These are phyloP conservation scores for Hydnomerulius pinastri DNA, from an alignment of 768 basidiomycete genomes.

Conservation along the genomic window DNA sequence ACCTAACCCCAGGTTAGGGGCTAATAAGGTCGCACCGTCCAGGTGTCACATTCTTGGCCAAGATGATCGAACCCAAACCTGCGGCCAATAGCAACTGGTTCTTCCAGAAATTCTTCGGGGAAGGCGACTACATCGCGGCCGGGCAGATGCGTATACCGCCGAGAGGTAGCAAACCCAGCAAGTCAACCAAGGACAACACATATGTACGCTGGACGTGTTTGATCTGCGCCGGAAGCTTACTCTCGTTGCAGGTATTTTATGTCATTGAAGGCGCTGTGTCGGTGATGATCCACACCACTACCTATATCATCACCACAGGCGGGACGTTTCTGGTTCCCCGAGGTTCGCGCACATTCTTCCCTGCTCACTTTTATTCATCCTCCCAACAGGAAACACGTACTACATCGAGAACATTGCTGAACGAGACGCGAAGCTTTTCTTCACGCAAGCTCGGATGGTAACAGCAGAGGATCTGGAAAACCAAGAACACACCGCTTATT, in stretches of 20 bases:
- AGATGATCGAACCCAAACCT: constrained; percentile 60
- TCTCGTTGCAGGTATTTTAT: constrained; percentile 58
- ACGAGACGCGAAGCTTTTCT: constrained; percentile 83
- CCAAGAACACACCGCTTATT: constrained; percentile 28
- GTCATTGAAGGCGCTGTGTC: constrained; percentile 89
- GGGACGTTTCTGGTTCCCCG: constrained; percentile 90
- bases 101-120: constrained; percentile 91
- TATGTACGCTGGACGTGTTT: constrained; percentile 57
- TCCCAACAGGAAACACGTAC: constrained; percentile 77
- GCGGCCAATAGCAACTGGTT: constrained; percentile 70
- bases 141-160: constrained; percentile 86
- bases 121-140: constrained; percentile 88
- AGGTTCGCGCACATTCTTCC: constrained; percentile 47
- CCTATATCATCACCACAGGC: constrained; percentile 75
- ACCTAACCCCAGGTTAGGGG: neutral
- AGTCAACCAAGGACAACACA: constrained; percentile 90
- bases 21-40: constrained; percentile 7
- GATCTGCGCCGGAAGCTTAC: neutral
- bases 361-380: neutral
- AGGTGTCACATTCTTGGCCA: constrained; percentile 82
- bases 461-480: constrained; percentile 29
- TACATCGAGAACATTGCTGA: constrained; percentile 85
- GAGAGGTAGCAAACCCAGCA: constrained; percentile 78
- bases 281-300: constrained; percentile 79
- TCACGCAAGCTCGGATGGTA: constrained; percentile 79